These are phyloP conservation scores for Starmerella asiatica DNA, from an alignment of 805 yeast species.

Conservation along the genomic window DNA sequence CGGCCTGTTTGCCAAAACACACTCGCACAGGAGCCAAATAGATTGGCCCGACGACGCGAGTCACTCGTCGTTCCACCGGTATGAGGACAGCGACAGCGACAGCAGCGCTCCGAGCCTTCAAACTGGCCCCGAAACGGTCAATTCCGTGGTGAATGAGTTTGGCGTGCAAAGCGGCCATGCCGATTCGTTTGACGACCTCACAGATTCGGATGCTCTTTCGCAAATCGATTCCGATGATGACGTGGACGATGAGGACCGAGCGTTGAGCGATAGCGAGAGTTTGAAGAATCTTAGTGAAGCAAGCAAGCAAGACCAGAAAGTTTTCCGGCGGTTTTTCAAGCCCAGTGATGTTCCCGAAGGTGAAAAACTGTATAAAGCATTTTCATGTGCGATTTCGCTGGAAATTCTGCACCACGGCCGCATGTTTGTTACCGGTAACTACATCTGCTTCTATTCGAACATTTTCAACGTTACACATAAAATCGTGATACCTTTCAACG, in stretches of 20 bases:
- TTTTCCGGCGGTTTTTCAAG: conserved; percentile 59
- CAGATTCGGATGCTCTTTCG: no score
- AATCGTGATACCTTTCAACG: conserved; percentile 55
- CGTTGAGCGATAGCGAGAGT: conserved; percentile 4
- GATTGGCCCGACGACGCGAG: background rate
- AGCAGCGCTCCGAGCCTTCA: background rate
- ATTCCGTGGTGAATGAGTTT: no score
- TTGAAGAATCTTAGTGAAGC: conserved; percentile 29
- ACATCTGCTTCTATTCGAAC: conserved; percentile 75
- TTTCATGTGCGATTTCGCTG: conserved; percentile 75
- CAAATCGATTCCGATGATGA: no score
- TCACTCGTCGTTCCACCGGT: background rate
- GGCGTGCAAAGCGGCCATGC: no score
- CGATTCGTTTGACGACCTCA: no score
- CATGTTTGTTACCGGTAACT: conserved; percentile 61
- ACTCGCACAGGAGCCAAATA: background rate
- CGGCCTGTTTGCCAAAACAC: background rate
- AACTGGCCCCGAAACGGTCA: background rate
- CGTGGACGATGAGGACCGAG: conserved; percentile 2
- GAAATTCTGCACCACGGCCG: conserved; percentile 84
- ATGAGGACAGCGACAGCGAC: background rate
- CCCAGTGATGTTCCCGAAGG: conserved; percentile 4
- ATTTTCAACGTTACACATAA: conserved; percentile 85
- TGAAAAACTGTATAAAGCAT: conserved; percentile 25
- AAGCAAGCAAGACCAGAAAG: conserved; percentile 47